These are phyloP conservation scores for Rhynchospora pubera DNA, from an alignment of 176 grass and related monocot genomes.

Conservation along the genomic window DNA sequence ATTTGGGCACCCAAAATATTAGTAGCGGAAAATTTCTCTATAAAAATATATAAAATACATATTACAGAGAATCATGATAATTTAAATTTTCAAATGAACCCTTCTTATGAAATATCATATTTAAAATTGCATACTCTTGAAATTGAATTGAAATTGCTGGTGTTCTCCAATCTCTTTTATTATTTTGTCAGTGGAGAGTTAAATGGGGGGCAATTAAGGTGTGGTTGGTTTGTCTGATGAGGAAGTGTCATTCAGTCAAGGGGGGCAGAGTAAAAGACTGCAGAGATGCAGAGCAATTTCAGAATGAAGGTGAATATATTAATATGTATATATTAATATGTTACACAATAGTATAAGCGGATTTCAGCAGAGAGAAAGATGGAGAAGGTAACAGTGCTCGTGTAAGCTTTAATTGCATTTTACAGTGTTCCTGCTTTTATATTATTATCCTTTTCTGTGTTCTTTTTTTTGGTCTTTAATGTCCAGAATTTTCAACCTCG, in stretches of 20 bases:
- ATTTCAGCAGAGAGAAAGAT: not conserved
- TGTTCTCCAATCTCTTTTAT: not conserved
- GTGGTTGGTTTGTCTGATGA: slow-evolving; percentile 24
- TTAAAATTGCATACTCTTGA: not conserved
- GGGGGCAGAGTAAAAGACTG: slow-evolving; percentile 24
- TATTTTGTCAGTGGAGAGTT: not conserved
- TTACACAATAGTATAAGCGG: not conserved
- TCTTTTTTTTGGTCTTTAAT: not conserved
- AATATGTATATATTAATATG: no score
- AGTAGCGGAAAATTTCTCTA: no score
- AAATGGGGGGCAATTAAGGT: slow-evolving; percentile 7
- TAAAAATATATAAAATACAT: no score
- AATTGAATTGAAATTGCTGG: not conserved
- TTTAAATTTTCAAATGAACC: not conserved
- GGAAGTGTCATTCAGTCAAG: slow-evolving; percentile 27
- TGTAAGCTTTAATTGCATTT: slow-evolving; percentile 19
- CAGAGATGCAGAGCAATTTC: not conserved
- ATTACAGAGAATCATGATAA: not conserved
- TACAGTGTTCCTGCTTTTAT: not conserved
- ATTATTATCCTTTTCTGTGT: not conserved
- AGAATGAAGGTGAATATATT: slow-evolving; percentile 3
- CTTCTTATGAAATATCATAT: not conserved
- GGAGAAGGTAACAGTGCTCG: slow-evolving; percentile 3
- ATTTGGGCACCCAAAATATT: no score
- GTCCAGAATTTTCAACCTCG: not conserved